Base-by-base conservation (phyloP, 2,329 filamentous ascomycete genomes). In the Didymella segeticola region DNA sequence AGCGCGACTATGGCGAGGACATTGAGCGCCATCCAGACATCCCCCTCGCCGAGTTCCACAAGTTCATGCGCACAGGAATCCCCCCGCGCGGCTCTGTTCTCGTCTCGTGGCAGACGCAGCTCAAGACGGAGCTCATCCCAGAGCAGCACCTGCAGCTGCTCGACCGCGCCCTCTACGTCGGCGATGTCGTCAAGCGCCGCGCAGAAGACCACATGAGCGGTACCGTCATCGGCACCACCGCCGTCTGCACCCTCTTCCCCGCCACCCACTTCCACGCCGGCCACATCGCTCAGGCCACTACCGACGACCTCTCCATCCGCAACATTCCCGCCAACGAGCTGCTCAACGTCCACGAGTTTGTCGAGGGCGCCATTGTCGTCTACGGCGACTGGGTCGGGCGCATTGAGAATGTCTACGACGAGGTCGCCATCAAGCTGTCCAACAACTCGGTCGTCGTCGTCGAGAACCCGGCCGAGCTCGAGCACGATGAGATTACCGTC, bases 341-440 rank as follows among this genome's bases (percentile, higher is more conserved):
- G 6, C 68, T 71, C 49, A 73, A 75, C 48, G 74, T 77, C 11
- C 74, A 80, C 54, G 71, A 80, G 41, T 80, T 78, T 56, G 64
- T 74, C 5, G 78, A 80, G 55, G 82, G 81, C 4, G 80, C 83
- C 46, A 74, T 82, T 26, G 74, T 86, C 19, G 74, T 85, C 11
- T 83, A 81, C 64, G 74, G 79, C 15, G 78, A 82, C 58, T 86
- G 83, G 81, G 66, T 86, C 4, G 85, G 85, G 1, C 70, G 79
- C 10, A 77, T 87, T 4, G 76, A 80, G 43, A 75, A 79, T 2
- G 73, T 82, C 37, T 73, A 77, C 25, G 77, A 81, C 41, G 78
- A 82, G 45, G 74, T 85, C 12, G 75, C 80, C 2, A 56, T 87
- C 22, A 78, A 75, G 34, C 75, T 86, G 11, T 64, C 73, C 6